Base-by-base conservation (phyloP, 1,284 basidiomycete genomes). In the Melanopsichium pennsylvanicum region DNA sequence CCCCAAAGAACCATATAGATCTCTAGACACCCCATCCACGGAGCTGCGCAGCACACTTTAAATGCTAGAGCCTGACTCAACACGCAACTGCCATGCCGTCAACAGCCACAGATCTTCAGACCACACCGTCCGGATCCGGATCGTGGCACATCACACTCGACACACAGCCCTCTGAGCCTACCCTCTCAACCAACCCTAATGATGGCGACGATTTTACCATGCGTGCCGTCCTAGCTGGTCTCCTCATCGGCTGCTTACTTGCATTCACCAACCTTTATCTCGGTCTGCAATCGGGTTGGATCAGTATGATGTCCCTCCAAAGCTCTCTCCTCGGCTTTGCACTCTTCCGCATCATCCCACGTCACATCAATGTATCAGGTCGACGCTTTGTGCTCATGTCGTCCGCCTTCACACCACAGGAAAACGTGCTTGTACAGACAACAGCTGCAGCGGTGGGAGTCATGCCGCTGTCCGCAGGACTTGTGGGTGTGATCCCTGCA, bases 401-500 rank as follows among this genome's bases (percentile, higher is more conserved):
- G 21, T 49, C 38, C 4, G 88, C 90, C 0, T 86, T 97, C 26
- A 89, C 88, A 10, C 87, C 92, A 0, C 90, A 93, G 81, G 92
- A 96, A 80, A 92, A 95, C 68, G 90, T 76, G 26, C 89, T 97
- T 0, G 85, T 97, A 6, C 95, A 97, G 81, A 96, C 94, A 0
- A 95, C 92, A 0, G 93, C 95, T 0, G 93, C 94, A 2, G 93
- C 94, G 3, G 62, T 81, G 0, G 85, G 85, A 0, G 84, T 84
- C 0, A 92, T 96, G 88, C 93, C 93, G 11, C 85, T 97, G 18
- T 91, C 93, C 7, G 93, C 93, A 5, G 76, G 94, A 0, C 90
- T 97, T 70, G 93, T 97, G 10, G 94, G 94, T 16, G 94, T 97
- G 60, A 85, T 97, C 19, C 94, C 94, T 1, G 94, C 94, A 1